These are phyloP conservation scores for Sherardia arvensis DNA, from an alignment of 257 asterid genomes.

Conservation along the genomic window DNA sequence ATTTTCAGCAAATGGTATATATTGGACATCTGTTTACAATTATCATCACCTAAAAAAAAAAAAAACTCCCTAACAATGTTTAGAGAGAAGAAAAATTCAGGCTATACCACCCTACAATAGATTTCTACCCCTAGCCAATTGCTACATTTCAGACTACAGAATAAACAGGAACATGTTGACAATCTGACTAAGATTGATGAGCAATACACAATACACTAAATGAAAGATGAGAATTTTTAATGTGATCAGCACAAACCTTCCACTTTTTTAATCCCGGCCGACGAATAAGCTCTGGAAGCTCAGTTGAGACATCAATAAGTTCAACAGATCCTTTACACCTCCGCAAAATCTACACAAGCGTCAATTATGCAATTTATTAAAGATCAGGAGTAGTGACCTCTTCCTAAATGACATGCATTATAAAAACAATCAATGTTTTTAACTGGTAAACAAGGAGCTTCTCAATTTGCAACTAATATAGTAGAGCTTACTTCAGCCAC, in stretches of 20 bases:
- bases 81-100: not conserved
- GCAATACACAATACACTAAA: not conserved
- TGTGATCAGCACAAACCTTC: conserved; percentile 49
- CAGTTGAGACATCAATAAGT: conserved; percentile 74
- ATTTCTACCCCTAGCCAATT: not conserved
- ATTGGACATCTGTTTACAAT: not conserved
- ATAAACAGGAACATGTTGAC: not conserved
- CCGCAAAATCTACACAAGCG: conserved; percentile 54
- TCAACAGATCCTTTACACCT: conserved; percentile 77
- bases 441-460: not conserved
- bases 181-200: not conserved
- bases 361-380: conserved; percentile 1
- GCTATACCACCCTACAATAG: not conserved
- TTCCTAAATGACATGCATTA: not conserved
- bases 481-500: conserved; percentile 78
- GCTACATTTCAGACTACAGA: not conserved
- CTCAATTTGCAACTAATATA: not conserved
- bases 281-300: conserved; percentile 83
- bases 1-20: not conserved
- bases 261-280: conserved; percentile 87
- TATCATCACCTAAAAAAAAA: not conserved
- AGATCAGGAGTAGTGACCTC: not conserved
- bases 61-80: not conserved
- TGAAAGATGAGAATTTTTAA: conserved; percentile 6
- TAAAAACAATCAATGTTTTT: not conserved